Conservation (phyloP, 805 yeast genomes). For the Blastobotrys mokoenaii region DNA sequence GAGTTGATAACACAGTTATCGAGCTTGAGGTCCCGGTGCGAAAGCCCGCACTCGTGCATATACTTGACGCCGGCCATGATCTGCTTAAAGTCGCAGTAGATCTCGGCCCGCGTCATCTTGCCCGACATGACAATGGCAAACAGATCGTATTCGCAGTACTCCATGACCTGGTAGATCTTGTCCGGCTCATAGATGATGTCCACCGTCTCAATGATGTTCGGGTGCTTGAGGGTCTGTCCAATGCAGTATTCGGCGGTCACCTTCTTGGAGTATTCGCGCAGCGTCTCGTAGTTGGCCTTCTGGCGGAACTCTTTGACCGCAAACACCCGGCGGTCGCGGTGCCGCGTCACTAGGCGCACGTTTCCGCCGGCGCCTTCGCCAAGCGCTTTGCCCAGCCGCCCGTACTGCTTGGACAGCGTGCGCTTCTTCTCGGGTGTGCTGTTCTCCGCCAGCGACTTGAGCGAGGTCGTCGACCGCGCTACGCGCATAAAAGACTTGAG, state of each 20-base stretch:
- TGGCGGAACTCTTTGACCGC: constrained; percentile 91
- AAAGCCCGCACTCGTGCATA: constrained; percentile 74
- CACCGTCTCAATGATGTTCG: constrained; percentile 83
- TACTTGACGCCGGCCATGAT: constrained; percentile 73
- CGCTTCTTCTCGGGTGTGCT: constrained; percentile 21
- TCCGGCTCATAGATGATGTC: constrained; percentile 87
- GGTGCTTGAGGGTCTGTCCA: constrained; percentile 82
- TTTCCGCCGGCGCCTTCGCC: constrained; percentile 97
- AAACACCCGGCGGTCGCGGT: constrained; percentile 60
- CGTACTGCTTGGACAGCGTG: constrained; percentile 53
- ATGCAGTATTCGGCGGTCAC: constrained; percentile 93
- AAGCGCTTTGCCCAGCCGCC: constrained; percentile 73
- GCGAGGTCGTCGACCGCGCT: constrained; percentile 15
- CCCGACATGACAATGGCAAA: constrained; percentile 94
- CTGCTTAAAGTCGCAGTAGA: constrained; percentile 85
- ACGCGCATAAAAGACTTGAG: constrained; percentile 7
- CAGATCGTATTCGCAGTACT: constrained; percentile 85
- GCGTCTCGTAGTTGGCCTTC: constrained; percentile 61
- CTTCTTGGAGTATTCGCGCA: constrained; percentile 82
- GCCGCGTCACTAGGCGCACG: constrained; percentile 64
- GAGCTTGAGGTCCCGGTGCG: constrained; percentile 84
- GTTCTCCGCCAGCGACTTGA: constrained; percentile 14
- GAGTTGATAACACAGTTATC: constrained; percentile 85
- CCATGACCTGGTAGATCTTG: constrained; percentile 85
- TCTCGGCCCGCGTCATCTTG: constrained; percentile 71